phyloP scores from a whole-genome alignment of 768 basidiomycete genomes.

The Lactifluus hygrophoroides region DNA sequence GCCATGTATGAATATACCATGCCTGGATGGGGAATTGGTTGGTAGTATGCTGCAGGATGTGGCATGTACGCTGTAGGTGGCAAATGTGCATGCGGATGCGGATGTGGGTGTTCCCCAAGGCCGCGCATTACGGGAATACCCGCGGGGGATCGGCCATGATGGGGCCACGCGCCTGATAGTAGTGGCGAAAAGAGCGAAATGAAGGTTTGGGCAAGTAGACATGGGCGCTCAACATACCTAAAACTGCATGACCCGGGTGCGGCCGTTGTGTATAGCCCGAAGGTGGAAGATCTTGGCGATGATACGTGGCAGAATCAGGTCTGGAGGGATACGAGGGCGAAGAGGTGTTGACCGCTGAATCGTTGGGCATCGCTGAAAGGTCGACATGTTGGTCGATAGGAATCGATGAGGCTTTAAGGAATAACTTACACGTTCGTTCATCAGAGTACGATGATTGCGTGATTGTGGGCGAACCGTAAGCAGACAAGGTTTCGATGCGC shows the following conservation, averaged over 20 bases:
- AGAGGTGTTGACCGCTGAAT: slow-evolving; percentile 1
- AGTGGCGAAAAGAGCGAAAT: background rate
- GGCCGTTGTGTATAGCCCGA: slow-evolving; percentile 1
- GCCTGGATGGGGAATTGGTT: slow-evolving; percentile 10
- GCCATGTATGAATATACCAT: slow-evolving; percentile 14
- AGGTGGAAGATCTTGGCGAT: background rate
- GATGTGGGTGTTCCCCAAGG: background rate
- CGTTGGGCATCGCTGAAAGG: slow-evolving; percentile 13
- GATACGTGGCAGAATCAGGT: slow-evolving; percentile 14
- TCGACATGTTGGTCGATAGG: slow-evolving; percentile 11
- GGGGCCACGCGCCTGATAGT: slow-evolving; percentile 9
- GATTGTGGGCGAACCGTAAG: slow-evolving; percentile 37
- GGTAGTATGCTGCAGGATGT: slow-evolving; percentile 15
- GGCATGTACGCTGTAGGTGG: background rate
- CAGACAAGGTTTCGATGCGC: slow-evolving; percentile 25
- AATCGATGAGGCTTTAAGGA: slow-evolving; percentile 5
- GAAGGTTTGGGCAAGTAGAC: background rate
- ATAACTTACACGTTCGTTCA: slow-evolving; percentile 45
- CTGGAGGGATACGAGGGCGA: slow-evolving; percentile 14
- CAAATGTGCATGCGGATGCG: slow-evolving; percentile 2
- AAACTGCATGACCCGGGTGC: background rate
- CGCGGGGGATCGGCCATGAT: slow-evolving; percentile 6
- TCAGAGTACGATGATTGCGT: slow-evolving; percentile 43
- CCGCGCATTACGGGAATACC: background rate
- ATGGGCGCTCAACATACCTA: slow-evolving; percentile 4